Evolutionary conservation across 768 basidiomycete species (phyloP), one percentile per base, ranked within the genome.

Genomic region (Leccinum aurantiacum): DNA sequence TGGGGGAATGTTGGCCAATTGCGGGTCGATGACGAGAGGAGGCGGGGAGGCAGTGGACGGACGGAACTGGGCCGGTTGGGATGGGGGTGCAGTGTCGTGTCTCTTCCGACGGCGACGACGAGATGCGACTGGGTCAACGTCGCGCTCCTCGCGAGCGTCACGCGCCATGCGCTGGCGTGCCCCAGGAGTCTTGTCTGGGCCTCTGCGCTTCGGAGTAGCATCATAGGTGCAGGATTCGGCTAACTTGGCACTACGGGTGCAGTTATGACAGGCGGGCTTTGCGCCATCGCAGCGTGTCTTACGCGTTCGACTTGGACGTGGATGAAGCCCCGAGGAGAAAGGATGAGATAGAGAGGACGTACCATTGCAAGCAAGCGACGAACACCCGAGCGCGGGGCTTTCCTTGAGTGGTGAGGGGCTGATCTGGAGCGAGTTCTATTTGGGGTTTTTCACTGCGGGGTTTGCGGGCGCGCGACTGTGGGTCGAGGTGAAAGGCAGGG

Each of bases 251-350:
- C 88, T 81, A 63, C 82, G 83, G 44, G 76, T 73, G 67, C 90
- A 93, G 67, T 91, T 91, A 67, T 88, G 83, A 67, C 91, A 93
- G 10, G 79, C 67, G 10, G 91, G 91, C 63, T 87, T 90, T 9
- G 86, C 86, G 56, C 91, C 91, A 70, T 92, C 90, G 71, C 91
- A 93, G 5, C 90, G 85, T 63, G 89, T 90, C 68, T 93, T 93
- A 25, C 90, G 82, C 15, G 79, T 82, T 25, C 91, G 90, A 68
- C 90, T 92, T 63, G 17, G 54, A 54, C 14, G 47, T 0, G 17
- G 49, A 27, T 69, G 50, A 60, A 37, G 29, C 27, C 19, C 27
- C 59, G 48, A 63, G 49, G 52, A 37, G 64, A 2, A 13, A 2
- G 11, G 41, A 24, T 6, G 10, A 27, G 10, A 9, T 13, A 10